Percentiles rank a stretch among this genome's conserved stretches.
Conservation (phyloP, 2,329 filamentous ascomycete species). For the Epicoccum nigrum region DNA sequence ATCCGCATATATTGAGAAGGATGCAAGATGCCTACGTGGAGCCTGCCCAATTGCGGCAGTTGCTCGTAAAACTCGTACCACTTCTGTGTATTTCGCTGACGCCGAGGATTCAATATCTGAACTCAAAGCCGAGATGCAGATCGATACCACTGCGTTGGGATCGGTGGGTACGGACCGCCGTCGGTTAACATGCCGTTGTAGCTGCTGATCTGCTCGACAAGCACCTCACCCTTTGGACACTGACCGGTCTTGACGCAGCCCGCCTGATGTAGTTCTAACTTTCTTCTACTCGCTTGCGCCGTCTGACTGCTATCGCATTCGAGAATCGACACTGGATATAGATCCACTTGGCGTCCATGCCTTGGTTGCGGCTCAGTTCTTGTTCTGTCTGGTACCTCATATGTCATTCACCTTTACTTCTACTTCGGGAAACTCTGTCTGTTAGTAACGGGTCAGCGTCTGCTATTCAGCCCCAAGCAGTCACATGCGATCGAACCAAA, state of each 20-base stretch:
- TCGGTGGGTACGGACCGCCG: constrained; percentile 9
- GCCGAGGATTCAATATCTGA: constrained; percentile 1
- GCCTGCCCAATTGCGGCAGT: constrained; percentile 1
- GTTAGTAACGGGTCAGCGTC: no score
- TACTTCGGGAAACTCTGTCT: no score
- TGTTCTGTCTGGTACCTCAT: no score
- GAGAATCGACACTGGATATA: not conserved
- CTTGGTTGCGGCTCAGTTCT: no score
- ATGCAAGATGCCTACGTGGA: not conserved
- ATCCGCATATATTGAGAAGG: not conserved
- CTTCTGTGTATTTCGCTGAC: constrained; percentile 1
- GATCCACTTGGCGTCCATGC: no score
- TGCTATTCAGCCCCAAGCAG: no score
- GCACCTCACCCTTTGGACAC: not conserved
- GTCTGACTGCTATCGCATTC: not conserved
- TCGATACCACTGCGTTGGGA: constrained; percentile 8
- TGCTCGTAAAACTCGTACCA: constrained; percentile 4
- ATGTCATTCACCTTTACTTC: no score
- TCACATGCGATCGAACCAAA: no score
- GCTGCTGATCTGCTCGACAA: constrained; percentile 7
- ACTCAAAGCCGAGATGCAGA: constrained; percentile 12
- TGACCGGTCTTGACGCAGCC: not conserved
- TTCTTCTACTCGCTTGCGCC: not conserved
- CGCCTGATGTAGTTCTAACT: not conserved
- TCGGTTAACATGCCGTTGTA: constrained; percentile 16